Conservation (phyloP, 1,139 yeast species). For the Chernovozyma sophiae-reginae region DNA sequence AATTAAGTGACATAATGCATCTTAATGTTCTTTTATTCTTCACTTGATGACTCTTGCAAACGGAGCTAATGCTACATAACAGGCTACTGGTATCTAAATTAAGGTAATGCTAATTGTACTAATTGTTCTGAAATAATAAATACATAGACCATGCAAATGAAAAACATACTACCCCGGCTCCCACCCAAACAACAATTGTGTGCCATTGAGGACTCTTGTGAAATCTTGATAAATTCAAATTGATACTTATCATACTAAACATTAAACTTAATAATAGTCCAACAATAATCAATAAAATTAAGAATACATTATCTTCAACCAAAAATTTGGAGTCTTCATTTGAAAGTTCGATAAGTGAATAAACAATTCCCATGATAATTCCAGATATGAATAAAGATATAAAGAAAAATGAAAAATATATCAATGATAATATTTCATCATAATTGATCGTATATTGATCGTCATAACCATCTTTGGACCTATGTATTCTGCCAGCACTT, state of each 20-base stretch:
- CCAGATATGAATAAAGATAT: slow-evolving; percentile 38
- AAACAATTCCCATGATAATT: slow-evolving; percentile 42
- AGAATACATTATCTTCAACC: slow-evolving; percentile 29
- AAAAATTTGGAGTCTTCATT: slow-evolving; percentile 21
- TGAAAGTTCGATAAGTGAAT: slow-evolving; percentile 26
- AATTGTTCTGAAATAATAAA: slow-evolving; percentile 3
- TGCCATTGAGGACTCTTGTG: slow-evolving; percentile 25
- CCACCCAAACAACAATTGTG: slow-evolving; percentile 25
- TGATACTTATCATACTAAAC: slow-evolving; percentile 31
- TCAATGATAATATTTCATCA: slow-evolving; percentile 33
- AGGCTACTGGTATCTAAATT: too few relatives aligned
- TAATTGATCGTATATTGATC: slow-evolving; percentile 16
- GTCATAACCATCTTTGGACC: slow-evolving; percentile 3
- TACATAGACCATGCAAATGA: slow-evolving; percentile 20
- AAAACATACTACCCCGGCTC: slow-evolving; percentile 24
- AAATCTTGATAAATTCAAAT: slow-evolving; percentile 27
- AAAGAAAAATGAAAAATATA: slow-evolving; percentile 35
- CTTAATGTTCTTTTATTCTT: too few relatives aligned
- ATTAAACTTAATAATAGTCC: slow-evolving; percentile 33
- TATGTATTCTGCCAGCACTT: background rate
- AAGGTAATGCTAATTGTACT: too few relatives aligned
- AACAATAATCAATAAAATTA: slow-evolving; percentile 28
- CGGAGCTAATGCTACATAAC: too few relatives aligned
- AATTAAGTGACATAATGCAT: too few relatives aligned
- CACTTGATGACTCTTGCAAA: too few relatives aligned